Conservation (phyloP, 352 stramenopile species). For the Globisporangium cystogenes region DNA sequence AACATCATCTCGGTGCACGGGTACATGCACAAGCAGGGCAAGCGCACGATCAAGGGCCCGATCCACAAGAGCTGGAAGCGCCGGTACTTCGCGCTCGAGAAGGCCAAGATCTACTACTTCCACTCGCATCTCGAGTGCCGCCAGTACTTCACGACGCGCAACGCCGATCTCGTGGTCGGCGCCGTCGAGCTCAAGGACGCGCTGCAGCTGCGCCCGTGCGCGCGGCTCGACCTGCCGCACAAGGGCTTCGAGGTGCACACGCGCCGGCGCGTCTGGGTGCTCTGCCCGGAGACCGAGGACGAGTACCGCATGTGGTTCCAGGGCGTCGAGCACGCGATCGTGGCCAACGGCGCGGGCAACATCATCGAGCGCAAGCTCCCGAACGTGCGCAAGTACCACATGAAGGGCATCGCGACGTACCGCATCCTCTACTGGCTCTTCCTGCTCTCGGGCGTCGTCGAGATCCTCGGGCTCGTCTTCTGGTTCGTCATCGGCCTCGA, state of each 20-base stretch:
- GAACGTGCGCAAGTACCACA: constrained; percentile 87
- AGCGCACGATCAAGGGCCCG: constrained; percentile 81
- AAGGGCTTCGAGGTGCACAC: constrained; percentile 79
- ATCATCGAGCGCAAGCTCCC: constrained; percentile 84
- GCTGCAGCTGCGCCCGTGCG: constrained; percentile 74
- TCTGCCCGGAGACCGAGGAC: constrained; percentile 80
- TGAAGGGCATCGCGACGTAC: constrained; percentile 82
- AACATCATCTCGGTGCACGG: constrained; percentile 88
- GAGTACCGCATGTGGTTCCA: constrained; percentile 86
- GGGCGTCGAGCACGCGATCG: constrained; percentile 69
- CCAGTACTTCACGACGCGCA: constrained; percentile 85
- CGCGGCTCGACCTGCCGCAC: constrained; percentile 71
- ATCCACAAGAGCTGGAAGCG: constrained; percentile 87
- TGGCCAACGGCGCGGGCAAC: constrained; percentile 69
- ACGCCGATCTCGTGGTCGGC: constrained; percentile 73
- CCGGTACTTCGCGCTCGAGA: constrained; percentile 83
- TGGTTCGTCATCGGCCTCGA: constrained; percentile 76
- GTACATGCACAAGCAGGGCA: constrained; percentile 89
- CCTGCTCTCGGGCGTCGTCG: constrained; percentile 55
- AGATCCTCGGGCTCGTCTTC: constrained; percentile 72
- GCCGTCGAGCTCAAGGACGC: constrained; percentile 83
- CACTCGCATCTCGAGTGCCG: constrained; percentile 81
- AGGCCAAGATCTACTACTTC: constrained; percentile 89
- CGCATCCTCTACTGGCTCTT: constrained; percentile 78
- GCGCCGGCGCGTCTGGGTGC: constrained; percentile 80